These are phyloP conservation scores for Collybiopsis confluens DNA, from an alignment of 768 basidiomycete genomes.

Conservation along the genomic window DNA sequence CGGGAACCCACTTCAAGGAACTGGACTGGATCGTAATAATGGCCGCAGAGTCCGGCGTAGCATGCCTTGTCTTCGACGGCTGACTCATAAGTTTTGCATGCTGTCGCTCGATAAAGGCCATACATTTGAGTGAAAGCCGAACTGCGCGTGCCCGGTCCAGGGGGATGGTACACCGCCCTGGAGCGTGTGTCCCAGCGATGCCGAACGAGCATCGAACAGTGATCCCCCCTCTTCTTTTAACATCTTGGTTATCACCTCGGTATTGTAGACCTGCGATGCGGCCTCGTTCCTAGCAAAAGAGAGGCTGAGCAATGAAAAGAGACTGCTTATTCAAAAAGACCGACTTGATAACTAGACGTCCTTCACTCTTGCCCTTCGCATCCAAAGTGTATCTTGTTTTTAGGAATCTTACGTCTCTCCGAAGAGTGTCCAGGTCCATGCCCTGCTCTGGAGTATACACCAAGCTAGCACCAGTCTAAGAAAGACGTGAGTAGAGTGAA, in stretches of 20 bases:
- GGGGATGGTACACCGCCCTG: slow-evolving; percentile 97
- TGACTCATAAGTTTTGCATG: slow-evolving; percentile 53
- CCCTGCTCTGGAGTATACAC: slow-evolving; percentile 94
- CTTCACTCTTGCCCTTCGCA: slow-evolving; percentile 85
- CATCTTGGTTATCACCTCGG: slow-evolving; percentile 89
- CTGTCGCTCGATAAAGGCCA: slow-evolving; percentile 89
- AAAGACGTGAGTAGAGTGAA: slow-evolving; percentile 6
- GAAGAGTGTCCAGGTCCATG: slow-evolving; percentile 76
- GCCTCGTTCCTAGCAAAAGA: slow-evolving; percentile 67
- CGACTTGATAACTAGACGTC: slow-evolving; percentile 87
- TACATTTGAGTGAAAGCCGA: slow-evolving; percentile 86
- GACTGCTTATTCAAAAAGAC: slow-evolving; percentile 19
- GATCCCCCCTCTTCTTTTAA: slow-evolving; percentile 90
- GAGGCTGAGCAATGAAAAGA: slow-evolving; percentile 6
- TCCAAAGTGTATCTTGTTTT: slow-evolving; percentile 83
- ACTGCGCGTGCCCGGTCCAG: slow-evolving; percentile 89
- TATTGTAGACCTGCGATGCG: slow-evolving; percentile 85
- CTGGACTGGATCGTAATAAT: slow-evolving; percentile 91
- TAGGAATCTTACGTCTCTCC: slow-evolving; percentile 84
- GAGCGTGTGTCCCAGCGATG: slow-evolving; percentile 94
- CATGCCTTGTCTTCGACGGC: slow-evolving; percentile 48
- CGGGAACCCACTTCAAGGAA: slow-evolving; percentile 75
- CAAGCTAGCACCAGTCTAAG: slow-evolving; percentile 82
- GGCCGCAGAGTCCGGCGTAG: slow-evolving; percentile 66
- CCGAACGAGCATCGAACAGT: slow-evolving; percentile 91